Conservation (phyloP, 83 land plant species). For the Picea mariana region DNA sequence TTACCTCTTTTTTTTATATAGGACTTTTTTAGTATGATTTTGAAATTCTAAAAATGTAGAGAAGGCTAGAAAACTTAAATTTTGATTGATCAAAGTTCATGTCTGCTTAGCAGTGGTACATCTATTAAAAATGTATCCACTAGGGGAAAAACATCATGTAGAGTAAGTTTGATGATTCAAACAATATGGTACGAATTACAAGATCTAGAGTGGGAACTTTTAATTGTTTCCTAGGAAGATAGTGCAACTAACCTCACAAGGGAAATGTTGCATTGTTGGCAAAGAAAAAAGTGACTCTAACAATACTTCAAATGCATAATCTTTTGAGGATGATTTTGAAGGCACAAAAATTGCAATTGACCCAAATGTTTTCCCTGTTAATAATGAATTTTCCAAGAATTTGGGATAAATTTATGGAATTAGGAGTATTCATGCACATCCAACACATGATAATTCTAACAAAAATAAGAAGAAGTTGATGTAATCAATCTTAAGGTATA, state of each 20-base stretch:
- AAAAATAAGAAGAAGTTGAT: not conserved
- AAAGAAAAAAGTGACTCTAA: constrained; percentile 12
- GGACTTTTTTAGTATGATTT: too few species aligned
- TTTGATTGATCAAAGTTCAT: constrained; percentile 27
- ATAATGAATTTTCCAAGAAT: not conserved
- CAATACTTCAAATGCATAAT: constrained; percentile 25
- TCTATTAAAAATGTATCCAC: constrained; percentile 51
- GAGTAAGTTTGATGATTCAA: constrained; percentile 55
- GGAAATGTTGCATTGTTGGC: constrained; percentile 25
- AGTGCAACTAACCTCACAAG: constrained; percentile 95
- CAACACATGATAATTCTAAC: not conserved
- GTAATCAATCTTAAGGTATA: not conserved
- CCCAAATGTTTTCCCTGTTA: constrained; percentile 27
- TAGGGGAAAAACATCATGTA: constrained; percentile 73
- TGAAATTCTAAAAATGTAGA: constrained; percentile 25
- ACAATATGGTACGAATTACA: constrained; percentile 55
- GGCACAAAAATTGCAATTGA: constrained; percentile 19
- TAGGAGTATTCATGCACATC: not conserved
- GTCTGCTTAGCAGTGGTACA: constrained; percentile 29
- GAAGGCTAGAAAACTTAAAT: constrained; percentile 34
- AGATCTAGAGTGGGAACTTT: constrained; percentile 55
- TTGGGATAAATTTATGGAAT: not conserved
- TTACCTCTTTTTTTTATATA: too few species aligned
- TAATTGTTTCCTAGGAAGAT: constrained; percentile 57
- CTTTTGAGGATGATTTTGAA: constrained; percentile 19